Conservation (phyloP, 1,139 yeast genomes). For the Yarrowia galli region DNA sequence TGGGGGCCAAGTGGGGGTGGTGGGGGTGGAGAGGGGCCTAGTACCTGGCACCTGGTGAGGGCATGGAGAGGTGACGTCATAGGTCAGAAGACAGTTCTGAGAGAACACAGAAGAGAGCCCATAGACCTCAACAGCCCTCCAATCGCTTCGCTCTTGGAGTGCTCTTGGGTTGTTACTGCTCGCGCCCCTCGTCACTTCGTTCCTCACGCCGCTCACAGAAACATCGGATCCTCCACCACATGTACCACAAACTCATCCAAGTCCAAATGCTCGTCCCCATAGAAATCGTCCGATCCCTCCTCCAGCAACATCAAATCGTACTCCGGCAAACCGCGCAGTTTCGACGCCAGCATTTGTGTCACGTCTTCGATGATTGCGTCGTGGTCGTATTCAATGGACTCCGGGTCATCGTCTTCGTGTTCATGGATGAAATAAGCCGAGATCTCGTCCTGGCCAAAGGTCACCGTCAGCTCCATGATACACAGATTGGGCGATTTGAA, state of each 20-base stretch:
- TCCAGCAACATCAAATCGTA: constrained; percentile 2
- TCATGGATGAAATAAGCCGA: constrained; percentile 29
- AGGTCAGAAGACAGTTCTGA: no score
- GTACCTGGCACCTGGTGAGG: no score
- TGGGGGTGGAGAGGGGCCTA: no score
- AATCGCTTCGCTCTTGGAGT: background rate
- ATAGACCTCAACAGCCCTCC: no score
- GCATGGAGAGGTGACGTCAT: no score
- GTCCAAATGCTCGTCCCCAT: constrained; percentile 1
- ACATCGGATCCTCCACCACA: constrained; percentile 20
- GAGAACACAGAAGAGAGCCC: no score
- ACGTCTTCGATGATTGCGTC: constrained; percentile 32
- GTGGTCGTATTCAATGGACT: constrained; percentile 25
- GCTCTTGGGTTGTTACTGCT: no score
- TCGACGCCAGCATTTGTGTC: constrained; percentile 27
- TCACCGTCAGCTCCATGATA: constrained; percentile 31
- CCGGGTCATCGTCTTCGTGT: constrained; percentile 22
- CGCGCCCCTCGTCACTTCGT: no score
- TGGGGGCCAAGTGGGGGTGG: no score
- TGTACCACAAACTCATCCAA: constrained; percentile 9
- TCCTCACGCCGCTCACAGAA: background rate
- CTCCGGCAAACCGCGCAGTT: constrained; percentile 6
- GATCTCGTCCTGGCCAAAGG: constrained; percentile 16
- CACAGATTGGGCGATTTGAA: constrained; percentile 33
- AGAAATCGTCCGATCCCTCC: constrained; percentile 18